These are phyloP conservation scores for Entomortierella lignicola DNA, from an alignment of 192 early-diverging fungal genomes.

Conservation along the genomic window DNA sequence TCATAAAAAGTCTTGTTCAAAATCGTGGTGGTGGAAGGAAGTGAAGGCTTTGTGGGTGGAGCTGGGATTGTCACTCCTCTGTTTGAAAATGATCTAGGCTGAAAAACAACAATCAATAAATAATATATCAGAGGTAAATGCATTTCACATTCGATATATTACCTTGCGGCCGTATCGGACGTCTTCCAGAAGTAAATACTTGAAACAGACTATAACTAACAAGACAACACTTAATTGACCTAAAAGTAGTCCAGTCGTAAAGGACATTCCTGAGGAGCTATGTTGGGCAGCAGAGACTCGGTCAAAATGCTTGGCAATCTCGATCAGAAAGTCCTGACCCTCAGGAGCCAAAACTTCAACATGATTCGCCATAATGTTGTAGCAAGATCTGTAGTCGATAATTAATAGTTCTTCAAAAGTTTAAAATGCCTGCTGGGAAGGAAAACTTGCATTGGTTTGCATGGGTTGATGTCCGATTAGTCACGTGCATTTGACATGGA, in stretches of 20 bases:
- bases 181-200: slow-evolving; percentile 66
- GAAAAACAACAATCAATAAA: background rate
- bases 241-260: slow-evolving; percentile 61
- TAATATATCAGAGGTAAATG: background rate
- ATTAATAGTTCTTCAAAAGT: too few relatives aligned
- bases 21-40: slow-evolving; percentile 64
- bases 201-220: slow-evolving; percentile 60
- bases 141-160: background rate
- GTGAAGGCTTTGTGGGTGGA: slow-evolving; percentile 62
- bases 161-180: slow-evolving; percentile 57
- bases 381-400: background rate
- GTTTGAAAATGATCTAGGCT: slow-evolving; percentile 57
- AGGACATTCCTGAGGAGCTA: slow-evolving; percentile 55
- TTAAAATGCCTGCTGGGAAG: too few relatives aligned
- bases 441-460: too few relatives aligned
- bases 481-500: too few relatives aligned
- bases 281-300: slow-evolving; percentile 12
- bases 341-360: slow-evolving; percentile 32
- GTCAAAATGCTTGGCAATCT: slow-evolving; percentile 40
- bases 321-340: slow-evolving; percentile 35
- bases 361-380: slow-evolving; percentile 25
- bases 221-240: slow-evolving; percentile 63
- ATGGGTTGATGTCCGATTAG: too few relatives aligned
- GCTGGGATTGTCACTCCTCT: slow-evolving; percentile 63
- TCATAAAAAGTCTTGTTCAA: slow-evolving; percentile 71